Base-by-base conservation (phyloP, 2,329 filamentous ascomycete species). In the Clonostachys solani region DNA sequence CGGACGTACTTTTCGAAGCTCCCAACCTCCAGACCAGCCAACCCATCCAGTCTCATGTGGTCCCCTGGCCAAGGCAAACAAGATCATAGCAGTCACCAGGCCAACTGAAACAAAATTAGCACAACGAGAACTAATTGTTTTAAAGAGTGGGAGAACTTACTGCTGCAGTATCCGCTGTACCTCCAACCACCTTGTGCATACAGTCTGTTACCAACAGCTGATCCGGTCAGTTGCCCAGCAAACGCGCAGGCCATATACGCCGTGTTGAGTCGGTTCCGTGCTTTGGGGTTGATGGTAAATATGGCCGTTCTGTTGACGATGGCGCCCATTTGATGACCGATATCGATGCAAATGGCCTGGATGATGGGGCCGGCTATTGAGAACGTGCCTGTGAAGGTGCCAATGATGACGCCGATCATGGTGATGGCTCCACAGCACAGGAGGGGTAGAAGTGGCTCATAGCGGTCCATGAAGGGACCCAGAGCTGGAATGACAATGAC, bases 221-320 rank as follows among this genome's bases (percentile, higher is more conserved):
- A 85, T 0, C 88, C 88, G 3, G 83, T 84, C 42, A 94, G 55
- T 68, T 94, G 89, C 0, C 89, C 89, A 29, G 78, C 81, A 57
- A 92, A 92, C 0, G 80, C 82, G 8, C 77, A 75, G 0, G 91
- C 75, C 89, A 92, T 94, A 58, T 90, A 94, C 2, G 84, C 86
- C 0, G 88, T 91, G 60, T 94, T 94, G 19, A 92, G 78, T 5
- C 89, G 68, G 64, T 91, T 94, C 5, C 86, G 69, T 0, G 84
- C 83, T 50, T 81, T 83, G 0, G 87, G 83, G 46, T 86, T 84
- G 18, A 92, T 81, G 2, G 71, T 67, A 55, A 89, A 92, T 17
- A 94, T 87, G 5, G 80, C 75, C 1, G 77, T 74, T 0, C 89
- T 71, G 56, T 92, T 91, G 2, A 86, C 85, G 33, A 90, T 86